phyloP scores from a whole-genome alignment of 257 asterid species.

The Euphrasia confusa region DNA sequence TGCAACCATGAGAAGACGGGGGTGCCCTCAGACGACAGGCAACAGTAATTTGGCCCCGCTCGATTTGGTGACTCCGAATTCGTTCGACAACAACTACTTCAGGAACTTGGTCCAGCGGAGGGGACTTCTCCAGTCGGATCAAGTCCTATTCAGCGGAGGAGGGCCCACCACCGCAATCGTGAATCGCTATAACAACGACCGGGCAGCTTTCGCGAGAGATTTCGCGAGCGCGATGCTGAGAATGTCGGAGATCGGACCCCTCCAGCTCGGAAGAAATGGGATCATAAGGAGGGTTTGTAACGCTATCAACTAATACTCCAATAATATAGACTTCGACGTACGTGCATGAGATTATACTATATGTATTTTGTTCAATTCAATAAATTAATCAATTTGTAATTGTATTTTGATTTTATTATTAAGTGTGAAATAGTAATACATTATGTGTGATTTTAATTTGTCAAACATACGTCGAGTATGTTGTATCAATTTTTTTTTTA shows the following conservation, averaged over 20 bases:
- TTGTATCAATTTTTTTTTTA: too few relatives aligned
- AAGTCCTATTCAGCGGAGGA: background rate
- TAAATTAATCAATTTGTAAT: too few relatives aligned
- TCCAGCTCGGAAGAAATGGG: background rate
- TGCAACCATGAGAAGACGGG: constrained; percentile 28
- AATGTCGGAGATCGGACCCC: constrained; percentile 4
- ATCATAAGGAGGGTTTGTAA: constrained; percentile 7
- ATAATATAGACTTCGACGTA: too few relatives aligned
- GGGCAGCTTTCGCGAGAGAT: background rate
- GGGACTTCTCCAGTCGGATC: background rate
- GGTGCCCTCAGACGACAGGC: constrained; percentile 26
- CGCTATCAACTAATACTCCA: background rate
- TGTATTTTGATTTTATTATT: too few relatives aligned
- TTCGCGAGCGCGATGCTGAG: background rate
- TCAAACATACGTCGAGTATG: too few relatives aligned
- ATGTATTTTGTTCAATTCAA: too few relatives aligned
- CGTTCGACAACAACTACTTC: background rate
- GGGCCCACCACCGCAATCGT: background rate
- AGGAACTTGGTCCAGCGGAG: background rate
- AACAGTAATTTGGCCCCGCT: background rate
- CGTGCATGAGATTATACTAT: too few relatives aligned
- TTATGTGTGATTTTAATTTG: too few relatives aligned
- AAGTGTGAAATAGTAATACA: too few relatives aligned
- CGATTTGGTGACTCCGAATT: background rate
- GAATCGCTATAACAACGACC: background rate